Conservation (phyloP, 2,329 filamentous ascomycete species). For the Alternaria conjuncta region DNA sequence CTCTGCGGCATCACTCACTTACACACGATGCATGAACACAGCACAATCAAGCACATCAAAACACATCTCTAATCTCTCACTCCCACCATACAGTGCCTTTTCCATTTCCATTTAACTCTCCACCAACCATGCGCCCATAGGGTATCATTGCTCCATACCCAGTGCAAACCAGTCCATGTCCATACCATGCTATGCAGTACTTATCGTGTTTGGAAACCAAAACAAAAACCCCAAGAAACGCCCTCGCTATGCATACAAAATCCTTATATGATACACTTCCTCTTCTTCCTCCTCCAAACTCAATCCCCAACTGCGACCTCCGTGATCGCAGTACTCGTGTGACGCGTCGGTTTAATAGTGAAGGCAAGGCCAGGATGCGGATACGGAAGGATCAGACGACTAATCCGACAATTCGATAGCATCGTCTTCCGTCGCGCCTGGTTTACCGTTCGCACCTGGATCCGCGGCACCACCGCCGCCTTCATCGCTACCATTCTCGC, state of each 20-base stretch:
- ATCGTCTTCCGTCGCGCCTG: slow-evolving; percentile 40
- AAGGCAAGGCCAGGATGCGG: neutral
- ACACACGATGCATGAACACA: too few relatives aligned
- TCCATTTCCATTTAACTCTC: too few relatives aligned
- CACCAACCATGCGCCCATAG: neutral
- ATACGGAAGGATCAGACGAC: neutral
- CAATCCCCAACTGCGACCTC: neutral
- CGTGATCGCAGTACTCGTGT: too few relatives aligned
- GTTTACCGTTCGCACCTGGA: neutral
- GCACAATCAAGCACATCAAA: neutral
- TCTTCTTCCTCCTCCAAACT: neutral
- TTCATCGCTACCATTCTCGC: slow-evolving; percentile 9
- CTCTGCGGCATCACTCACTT: too few relatives aligned
- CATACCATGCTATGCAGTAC: neutral
- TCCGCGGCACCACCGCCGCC: neutral
- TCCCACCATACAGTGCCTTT: neutral
- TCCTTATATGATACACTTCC: neutral
- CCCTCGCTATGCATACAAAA: slow-evolving; percentile 1
- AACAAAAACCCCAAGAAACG: neutral
- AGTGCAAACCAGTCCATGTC: neutral
- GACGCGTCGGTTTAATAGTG: neutral
- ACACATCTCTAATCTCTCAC: neutral
- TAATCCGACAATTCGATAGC: slow-evolving; percentile 46
- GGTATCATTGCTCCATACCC: neutral
- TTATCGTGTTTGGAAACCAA: neutral